These are phyloP conservation scores for Backusella liffmaniae DNA, from an alignment of 192 early-diverging fungal genomes.

Conservation along the genomic window DNA sequence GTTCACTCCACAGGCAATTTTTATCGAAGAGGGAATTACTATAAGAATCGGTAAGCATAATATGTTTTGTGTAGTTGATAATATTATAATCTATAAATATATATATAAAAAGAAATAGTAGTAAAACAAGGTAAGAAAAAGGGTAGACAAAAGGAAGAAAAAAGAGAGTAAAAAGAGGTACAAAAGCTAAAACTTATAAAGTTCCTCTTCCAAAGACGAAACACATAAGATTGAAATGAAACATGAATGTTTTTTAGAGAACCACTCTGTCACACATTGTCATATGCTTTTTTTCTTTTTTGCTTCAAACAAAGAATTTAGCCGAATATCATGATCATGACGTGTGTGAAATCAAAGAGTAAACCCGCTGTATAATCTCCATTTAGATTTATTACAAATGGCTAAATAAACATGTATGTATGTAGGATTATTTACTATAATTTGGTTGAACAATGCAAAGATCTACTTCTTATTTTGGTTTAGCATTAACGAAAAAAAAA, in stretches of 20 bases:
- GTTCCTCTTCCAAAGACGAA: background rate
- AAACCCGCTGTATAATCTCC: background rate
- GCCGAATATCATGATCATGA: background rate
- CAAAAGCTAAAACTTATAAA: background rate
- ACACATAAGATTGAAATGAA: background rate
- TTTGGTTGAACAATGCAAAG: background rate
- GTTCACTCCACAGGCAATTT: background rate
- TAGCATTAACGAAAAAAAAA: background rate
- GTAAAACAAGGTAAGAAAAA: background rate
- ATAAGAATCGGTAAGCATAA: background rate
- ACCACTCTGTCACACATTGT: background rate
- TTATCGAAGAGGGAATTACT: background rate
- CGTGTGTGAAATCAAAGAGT: background rate
- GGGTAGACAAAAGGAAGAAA: background rate
- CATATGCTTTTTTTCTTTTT: background rate
- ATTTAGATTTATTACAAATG: background rate
- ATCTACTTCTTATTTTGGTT: background rate
- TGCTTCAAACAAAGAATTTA: slow-evolving; percentile 5
- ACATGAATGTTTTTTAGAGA: background rate
- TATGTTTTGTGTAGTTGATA: background rate
- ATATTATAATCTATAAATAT: background rate
- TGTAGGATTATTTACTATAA: background rate
- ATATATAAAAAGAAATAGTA: background rate
- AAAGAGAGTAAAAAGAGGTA: background rate
- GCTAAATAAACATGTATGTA: background rate